Base-by-base conservation (phyloP, 768 basidiomycete species). In the Pleurotus tuoliensis region DNA sequence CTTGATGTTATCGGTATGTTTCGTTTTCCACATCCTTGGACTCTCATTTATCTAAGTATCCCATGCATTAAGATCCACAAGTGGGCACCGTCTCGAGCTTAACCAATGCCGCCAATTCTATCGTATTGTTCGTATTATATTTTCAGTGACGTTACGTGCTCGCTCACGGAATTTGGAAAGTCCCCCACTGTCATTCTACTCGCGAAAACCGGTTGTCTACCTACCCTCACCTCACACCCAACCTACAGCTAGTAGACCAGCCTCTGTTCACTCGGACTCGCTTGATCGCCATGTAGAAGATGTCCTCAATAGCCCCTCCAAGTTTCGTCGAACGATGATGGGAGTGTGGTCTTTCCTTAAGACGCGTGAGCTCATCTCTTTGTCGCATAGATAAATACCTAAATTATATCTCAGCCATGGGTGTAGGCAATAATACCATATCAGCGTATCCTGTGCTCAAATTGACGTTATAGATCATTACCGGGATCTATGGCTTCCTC, bases 281-380 rank as follows among this genome's bases (percentile, higher is more conserved):
- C 72, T 93, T 6, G 91, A 93, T 69, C 76, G 78, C 25, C 91
- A 93, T 73, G 88, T 94, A 30, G 83, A 89, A 53, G 86, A 91
- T 61, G 81, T 91, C 2, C 76, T 94, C 4, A 75, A 75, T 15
- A 81, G 83, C 56, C 80, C 82, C 13, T 82, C 84, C 13, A 82
- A 79, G 62, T 69, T 80, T 55, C 76, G 80, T 56, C 78, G 86
- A 15, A 84, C 80, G 0, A 66, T 88, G 62, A 75, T 76, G 61
- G 92, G 92, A 3, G 73, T 93, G 3, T 90, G 91, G 88, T 79
- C 86, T 2, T 94, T 92, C 65, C 68, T 93, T 57, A 91, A 89
- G 72, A 94, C 92, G 54, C 92, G 87, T 87, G 71, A 59, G 83
- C 75, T 3, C 34, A 8, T 20, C 25, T 47, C 25, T 55, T 30